Evolutionary conservation across 2,329 filamentous ascomycete genomes (phyloP).

Genomic region (Ceratocystis diversiconidia): DNA sequence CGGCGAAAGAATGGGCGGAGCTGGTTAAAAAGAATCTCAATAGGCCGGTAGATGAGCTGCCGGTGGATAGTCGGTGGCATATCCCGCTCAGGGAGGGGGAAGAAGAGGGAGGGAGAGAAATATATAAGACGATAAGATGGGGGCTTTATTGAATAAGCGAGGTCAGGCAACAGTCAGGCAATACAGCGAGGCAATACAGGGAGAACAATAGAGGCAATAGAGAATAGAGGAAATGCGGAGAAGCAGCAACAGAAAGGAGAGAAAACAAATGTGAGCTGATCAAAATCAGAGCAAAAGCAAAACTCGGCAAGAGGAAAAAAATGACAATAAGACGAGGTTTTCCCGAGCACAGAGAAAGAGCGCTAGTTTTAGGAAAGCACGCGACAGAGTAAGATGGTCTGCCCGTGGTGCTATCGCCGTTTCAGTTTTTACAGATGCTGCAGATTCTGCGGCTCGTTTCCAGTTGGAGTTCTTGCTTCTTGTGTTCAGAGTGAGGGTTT

Average conservation of each 20-base stretch:
- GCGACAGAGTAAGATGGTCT: background rate
- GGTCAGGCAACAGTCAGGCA: background rate
- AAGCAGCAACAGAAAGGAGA: background rate
- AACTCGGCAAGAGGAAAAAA: background rate
- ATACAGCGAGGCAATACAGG: background rate
- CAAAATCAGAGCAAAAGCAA: conserved; percentile 10
- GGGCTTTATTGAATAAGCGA: background rate
- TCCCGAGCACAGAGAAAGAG: conserved; percentile 8
- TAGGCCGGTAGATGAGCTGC: conserved; percentile 23
- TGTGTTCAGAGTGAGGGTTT: background rate
- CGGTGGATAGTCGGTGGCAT: conserved; percentile 15
- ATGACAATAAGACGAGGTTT: conserved; percentile 4
- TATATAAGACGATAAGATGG: background rate
- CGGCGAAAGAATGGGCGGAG: conserved; percentile 22
- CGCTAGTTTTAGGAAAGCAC: background rate
- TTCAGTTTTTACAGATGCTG: background rate
- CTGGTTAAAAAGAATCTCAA: conserved; percentile 23
- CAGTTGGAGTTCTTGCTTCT: too few relatives aligned
- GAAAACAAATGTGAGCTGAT: conserved; percentile 1
- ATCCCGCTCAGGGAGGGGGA: conserved; percentile 12
- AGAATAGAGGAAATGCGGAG: conserved; percentile 7
- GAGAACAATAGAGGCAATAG: background rate
- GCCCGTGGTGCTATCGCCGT: background rate
- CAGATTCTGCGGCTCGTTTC: background rate
- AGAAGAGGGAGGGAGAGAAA: background rate